These are phyloP conservation scores for Penicillium brasilianum DNA, from an alignment of 2,329 filamentous ascomycete genomes.

Conservation along the genomic window DNA sequence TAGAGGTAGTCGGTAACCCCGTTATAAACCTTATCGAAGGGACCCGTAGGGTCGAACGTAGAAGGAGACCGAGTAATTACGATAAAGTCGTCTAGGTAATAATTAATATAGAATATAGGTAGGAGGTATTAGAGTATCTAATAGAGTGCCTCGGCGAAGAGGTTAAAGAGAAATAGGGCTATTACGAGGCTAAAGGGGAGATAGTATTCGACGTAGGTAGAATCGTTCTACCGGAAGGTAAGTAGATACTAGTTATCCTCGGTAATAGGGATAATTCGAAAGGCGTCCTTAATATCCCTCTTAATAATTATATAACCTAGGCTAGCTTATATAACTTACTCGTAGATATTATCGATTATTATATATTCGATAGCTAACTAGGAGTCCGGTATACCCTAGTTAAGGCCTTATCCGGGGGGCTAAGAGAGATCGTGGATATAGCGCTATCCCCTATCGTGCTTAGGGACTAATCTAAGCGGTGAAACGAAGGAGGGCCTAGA, in stretches of 20 bases:
- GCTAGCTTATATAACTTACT: background rate
- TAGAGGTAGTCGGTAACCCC: background rate
- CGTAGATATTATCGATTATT: background rate
- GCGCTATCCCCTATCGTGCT: background rate
- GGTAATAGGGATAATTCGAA: background rate
- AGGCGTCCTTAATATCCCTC: conserved; percentile 1
- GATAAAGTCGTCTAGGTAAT: background rate
- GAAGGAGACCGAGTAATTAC: background rate
- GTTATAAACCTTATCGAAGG: background rate
- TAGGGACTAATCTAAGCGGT: background rate
- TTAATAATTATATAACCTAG: background rate
- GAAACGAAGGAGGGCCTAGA: background rate
- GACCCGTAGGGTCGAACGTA: background rate
- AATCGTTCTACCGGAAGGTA: background rate
- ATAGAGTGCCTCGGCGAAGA: background rate
- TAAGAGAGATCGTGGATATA: background rate
- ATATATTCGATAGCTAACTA: background rate
- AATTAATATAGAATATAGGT: background rate
- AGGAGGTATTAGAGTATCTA: background rate
- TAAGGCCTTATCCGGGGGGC: background rate
- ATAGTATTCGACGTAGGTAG: background rate
- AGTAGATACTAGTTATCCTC: background rate
- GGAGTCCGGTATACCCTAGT: background rate
- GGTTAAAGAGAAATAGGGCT: background rate
- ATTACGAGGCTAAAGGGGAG: background rate